Conservation (phyloP, 345 rosid species). For the Passiflora organensis region DNA sequence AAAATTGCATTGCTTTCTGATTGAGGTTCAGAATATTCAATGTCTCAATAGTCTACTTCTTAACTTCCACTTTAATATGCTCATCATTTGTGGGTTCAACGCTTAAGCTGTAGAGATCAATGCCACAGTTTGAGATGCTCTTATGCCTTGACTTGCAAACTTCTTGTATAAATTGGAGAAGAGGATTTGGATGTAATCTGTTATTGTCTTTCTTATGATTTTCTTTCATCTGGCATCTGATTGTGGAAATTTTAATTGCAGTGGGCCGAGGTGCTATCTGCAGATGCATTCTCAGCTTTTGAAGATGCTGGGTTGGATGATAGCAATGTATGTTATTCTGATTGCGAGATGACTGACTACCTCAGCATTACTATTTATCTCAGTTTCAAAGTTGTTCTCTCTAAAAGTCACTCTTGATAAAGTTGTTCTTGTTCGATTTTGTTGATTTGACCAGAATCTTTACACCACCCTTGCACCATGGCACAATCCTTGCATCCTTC, state of each 20-base stretch:
- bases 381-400: no score
- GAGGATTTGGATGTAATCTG: not conserved
- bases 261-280: slow-evolving; percentile 98
- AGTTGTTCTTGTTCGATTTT: not conserved
- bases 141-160: not conserved
- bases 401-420: no score
- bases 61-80: not conserved
- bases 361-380: not conserved
- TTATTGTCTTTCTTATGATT: slow-evolving; percentile 5
- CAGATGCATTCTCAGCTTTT: slow-evolving; percentile 96
- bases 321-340: slow-evolving; percentile 44
- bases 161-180: not conserved
- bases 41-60: not conserved
- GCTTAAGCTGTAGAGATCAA: no score
- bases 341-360: slow-evolving; percentile 7
- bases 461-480: no score
- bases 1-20: not conserved
- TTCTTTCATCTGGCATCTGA: slow-evolving; percentile 19
- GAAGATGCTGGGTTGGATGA: slow-evolving; percentile 86
- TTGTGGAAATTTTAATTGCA: slow-evolving; percentile 33
- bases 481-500: slow-evolving; percentile 3
- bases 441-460: no score
- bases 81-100: not conserved
- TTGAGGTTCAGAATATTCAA: not conserved
- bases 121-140: slow-evolving; percentile 7